phyloP scores from a whole-genome alignment of 2,329 filamentous ascomycete species.

The Cylindrodendrum hubeiense region DNA sequence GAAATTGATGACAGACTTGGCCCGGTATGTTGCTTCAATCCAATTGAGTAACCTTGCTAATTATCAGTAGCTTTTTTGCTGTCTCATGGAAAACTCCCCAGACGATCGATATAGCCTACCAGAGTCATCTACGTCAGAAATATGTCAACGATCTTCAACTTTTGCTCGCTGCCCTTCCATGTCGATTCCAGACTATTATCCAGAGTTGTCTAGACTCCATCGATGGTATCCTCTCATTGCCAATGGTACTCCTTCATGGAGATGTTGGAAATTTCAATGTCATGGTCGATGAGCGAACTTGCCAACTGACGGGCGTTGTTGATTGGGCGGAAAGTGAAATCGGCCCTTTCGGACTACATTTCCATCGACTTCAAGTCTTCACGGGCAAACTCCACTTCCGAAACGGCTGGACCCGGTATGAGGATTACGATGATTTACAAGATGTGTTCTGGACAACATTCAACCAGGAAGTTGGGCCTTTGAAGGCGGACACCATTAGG shows the following conservation, averaged over 20 bases:
- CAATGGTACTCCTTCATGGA: conserved; percentile 54
- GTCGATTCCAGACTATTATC: conserved; percentile 50
- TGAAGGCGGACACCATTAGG: conserved; percentile 41
- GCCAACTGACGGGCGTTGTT: conserved; percentile 53
- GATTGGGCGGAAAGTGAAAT: conserved; percentile 56
- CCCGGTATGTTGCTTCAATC: conserved; percentile 42
- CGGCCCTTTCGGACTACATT: conserved; percentile 57
- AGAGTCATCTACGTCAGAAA: conserved; percentile 36
- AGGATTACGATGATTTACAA: conserved; percentile 48
- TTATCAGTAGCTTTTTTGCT: conserved; percentile 52
- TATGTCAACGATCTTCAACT: conserved; percentile 47
- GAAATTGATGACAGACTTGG: conserved; percentile 51
- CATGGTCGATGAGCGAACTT: conserved; percentile 53
- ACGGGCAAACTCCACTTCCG: conserved; percentile 51
- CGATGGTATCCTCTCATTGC: conserved; percentile 51
- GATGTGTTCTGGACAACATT: conserved; percentile 52
- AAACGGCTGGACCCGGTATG: conserved; percentile 50
- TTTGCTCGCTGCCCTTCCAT: conserved; percentile 40
- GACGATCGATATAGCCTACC: conserved; percentile 44
- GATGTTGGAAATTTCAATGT: conserved; percentile 55
- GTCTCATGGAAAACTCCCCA: conserved; percentile 53
- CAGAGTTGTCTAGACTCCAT: conserved; percentile 47
- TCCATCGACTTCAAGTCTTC: too few relatives aligned
- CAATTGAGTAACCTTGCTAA: conserved; percentile 1
- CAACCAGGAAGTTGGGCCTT: conserved; percentile 40